Evolutionary conservation across 352 stramenopile genomes (phyloP).

Genomic region (Phytophthora agathidicida): DNA sequence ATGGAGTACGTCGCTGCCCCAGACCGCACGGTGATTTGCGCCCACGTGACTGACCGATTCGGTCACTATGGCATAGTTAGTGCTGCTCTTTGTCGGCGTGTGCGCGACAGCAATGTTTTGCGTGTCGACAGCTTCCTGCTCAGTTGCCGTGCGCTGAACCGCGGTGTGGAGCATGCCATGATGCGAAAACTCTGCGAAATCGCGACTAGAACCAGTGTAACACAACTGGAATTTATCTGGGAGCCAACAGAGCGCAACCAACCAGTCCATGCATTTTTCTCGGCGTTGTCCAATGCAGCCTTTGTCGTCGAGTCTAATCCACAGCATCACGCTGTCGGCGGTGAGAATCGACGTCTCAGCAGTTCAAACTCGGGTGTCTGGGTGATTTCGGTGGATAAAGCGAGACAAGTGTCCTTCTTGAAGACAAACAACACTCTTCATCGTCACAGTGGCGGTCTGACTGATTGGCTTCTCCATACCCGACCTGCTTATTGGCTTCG

Average conservation of each 20-base stretch:
- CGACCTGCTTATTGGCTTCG: conserved; percentile 7
- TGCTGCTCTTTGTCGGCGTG: conserved; percentile 40
- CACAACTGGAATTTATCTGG: conserved; percentile 47
- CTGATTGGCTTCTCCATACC: conserved; percentile 5
- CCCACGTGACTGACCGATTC: conserved; percentile 74
- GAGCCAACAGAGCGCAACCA: conserved; percentile 75
- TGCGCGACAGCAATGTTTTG: conserved; percentile 12
- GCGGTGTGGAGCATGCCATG: conserved; percentile 76
- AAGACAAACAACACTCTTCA: conserved; percentile 16
- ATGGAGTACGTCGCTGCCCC: conserved; percentile 26
- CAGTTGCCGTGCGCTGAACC: conserved; percentile 75
- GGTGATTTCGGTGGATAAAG: conserved; percentile 27
- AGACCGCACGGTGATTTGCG: conserved; percentile 43
- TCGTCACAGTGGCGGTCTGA: neutral
- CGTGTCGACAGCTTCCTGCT: conserved; percentile 68
- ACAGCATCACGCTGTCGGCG: neutral
- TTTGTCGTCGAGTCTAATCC: conserved; percentile 13
- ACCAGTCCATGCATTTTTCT: conserved; percentile 62
- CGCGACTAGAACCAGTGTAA: conserved; percentile 14
- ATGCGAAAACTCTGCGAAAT: conserved; percentile 50
- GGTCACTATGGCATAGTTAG: conserved; percentile 80
- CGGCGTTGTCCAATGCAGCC: conserved; percentile 24
- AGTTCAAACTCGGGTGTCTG: conserved; percentile 17
- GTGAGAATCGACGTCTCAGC: conserved; percentile 9
- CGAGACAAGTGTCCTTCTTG: conserved; percentile 35